These are phyloP conservation scores for Scheffersomyces amazonensis DNA, from an alignment of 805 yeast species.

Conservation along the genomic window DNA sequence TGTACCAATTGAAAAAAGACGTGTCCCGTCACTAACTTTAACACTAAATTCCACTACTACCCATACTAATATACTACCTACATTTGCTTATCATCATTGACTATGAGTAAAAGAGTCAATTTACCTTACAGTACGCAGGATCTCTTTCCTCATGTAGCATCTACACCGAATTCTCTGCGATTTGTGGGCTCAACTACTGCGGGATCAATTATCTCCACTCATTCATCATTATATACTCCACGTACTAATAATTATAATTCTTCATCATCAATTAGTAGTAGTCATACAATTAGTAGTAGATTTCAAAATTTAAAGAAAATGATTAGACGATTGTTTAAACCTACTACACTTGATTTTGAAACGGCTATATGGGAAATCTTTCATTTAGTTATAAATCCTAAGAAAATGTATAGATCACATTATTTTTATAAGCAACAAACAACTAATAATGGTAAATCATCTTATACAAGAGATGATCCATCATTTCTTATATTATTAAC, in stretches of 20 bases:
- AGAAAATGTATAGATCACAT: conserved; percentile 75
- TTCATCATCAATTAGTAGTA: not conserved
- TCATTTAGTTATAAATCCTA: conserved; percentile 69
- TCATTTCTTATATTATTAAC: conserved; percentile 74
- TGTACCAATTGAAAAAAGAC: too few relatives aligned
- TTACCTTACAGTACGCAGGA: conserved; percentile 44
- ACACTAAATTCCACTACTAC: too few relatives aligned
- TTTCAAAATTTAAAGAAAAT: conserved; percentile 26
- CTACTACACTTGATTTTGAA: conserved; percentile 85
- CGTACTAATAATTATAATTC: conserved; percentile 1
- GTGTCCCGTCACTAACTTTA: too few relatives aligned
- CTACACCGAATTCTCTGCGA: conserved; percentile 13
- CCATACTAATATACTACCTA: too few relatives aligned
- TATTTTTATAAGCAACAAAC: conserved; percentile 71
- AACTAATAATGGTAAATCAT: conserved; percentile 42
- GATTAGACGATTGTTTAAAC: conserved; percentile 47
- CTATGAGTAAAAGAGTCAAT: conserved; percentile 35
- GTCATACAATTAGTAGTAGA: conserved; percentile 4
- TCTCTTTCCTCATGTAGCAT: conserved; percentile 30
- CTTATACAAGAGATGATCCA: conserved; percentile 92
- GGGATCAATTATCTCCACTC: conserved; percentile 19
- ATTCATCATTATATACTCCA: conserved; percentile 10
- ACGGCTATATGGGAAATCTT: conserved; percentile 91
- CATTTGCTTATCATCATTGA: too few relatives aligned
- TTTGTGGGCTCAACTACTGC: conserved; percentile 9